phyloP scores from a whole-genome alignment of 768 basidiomycete genomes.

The Pisolithus albus region DNA sequence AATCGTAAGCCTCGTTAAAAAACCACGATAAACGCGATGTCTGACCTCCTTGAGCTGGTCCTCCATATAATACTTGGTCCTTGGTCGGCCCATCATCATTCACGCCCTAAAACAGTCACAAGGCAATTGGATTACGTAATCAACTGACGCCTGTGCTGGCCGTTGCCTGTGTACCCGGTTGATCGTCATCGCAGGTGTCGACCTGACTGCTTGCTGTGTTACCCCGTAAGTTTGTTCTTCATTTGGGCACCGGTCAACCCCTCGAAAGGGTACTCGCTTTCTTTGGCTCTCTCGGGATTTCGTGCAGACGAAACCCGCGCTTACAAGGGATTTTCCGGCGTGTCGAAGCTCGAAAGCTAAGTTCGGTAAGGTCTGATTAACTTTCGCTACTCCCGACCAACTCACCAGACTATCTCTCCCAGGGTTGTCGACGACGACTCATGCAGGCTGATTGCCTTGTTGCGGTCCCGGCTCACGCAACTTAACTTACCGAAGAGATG shows the following conservation, averaged over 20 bases:
- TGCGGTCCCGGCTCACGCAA: constrained; percentile 2
- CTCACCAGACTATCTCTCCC: not conserved
- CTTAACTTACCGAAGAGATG: constrained; percentile 34
- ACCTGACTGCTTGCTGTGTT: not conserved
- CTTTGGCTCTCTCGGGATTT: not conserved
- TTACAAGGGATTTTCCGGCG: not conserved
- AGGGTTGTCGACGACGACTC: not conserved
- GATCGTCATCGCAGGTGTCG: not conserved
- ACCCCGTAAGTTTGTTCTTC: not conserved
- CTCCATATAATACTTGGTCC: constrained; percentile 21
- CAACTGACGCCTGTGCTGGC: not conserved
- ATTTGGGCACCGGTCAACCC: not conserved
- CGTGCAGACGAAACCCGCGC: too few relatives aligned
- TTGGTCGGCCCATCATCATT: too few relatives aligned
- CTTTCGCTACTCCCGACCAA: not conserved
- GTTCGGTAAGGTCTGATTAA: not conserved
- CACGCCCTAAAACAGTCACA: too few relatives aligned
- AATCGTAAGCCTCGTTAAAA: constrained; percentile 5
- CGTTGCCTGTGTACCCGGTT: constrained; percentile 8
- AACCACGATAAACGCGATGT: not conserved
- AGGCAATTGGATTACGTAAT: constrained; percentile 18
- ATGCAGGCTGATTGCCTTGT: constrained; percentile 1
- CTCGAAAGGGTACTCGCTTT: not conserved
- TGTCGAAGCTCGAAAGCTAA: not conserved
- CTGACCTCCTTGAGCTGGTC: constrained; percentile 35